These are phyloP conservation scores for Coniella vitis DNA, from an alignment of 2,329 filamentous ascomycete genomes.

Conservation along the genomic window DNA sequence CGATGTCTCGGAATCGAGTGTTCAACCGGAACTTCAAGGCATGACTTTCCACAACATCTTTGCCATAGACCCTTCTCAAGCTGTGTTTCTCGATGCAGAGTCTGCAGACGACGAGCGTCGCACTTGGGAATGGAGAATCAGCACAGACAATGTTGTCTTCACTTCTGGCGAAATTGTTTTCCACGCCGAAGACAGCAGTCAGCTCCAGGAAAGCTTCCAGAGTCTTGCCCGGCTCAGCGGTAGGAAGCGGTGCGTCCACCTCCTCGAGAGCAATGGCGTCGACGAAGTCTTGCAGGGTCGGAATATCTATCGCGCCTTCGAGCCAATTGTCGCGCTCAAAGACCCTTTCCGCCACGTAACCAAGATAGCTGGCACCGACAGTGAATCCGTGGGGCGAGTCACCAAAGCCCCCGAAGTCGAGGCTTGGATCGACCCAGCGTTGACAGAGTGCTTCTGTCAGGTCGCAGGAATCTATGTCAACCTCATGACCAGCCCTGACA, in stretches of 20 bases:
- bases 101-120: background rate
- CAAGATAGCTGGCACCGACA: slow-evolving; percentile 22
- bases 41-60: background rate
- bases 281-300: slow-evolving; percentile 28
- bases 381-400: slow-evolving; percentile 26
- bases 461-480: slow-evolving; percentile 31
- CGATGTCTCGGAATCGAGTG: background rate
- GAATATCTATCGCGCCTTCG: slow-evolving; percentile 32
- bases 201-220: background rate
- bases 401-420: slow-evolving; percentile 15
- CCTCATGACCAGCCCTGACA: slow-evolving; percentile 23
- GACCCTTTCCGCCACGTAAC: slow-evolving; percentile 18
- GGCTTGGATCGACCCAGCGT: slow-evolving; percentile 21
- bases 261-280: slow-evolving; percentile 21
- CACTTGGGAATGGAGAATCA: slow-evolving; percentile 1
- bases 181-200: background rate
- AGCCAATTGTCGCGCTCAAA: slow-evolving; percentile 28
- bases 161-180: background rate
- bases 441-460: slow-evolving; percentile 29
- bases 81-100: slow-evolving; percentile 1
- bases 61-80: slow-evolving; percentile 27
- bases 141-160: background rate
- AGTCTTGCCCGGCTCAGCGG: background rate
- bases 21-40: background rate
- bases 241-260: slow-evolving; percentile 21